Evolutionary conservation across 331 rosid species (phyloP).

Genomic region (Malus hybrid): DNA sequence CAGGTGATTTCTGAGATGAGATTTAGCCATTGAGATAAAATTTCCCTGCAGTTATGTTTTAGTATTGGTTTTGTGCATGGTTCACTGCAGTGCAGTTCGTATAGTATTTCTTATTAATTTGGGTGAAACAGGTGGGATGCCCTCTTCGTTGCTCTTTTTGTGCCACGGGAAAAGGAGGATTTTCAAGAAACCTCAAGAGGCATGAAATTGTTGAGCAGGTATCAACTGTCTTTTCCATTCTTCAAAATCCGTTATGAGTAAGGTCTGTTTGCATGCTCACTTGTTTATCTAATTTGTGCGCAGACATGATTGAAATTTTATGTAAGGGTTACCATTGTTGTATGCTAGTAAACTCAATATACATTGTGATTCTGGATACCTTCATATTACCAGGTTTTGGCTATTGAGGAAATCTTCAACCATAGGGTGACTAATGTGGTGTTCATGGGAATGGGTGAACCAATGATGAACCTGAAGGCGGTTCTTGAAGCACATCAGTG

Average conservation of each 20-base stretch:
- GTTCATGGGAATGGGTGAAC: slow-evolving; percentile 99
- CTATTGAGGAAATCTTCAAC: slow-evolving; percentile 85
- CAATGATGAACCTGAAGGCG: slow-evolving; percentile 82
- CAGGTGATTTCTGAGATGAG: slow-evolving; percentile 50
- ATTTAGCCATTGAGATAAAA: slow-evolving; percentile 2
- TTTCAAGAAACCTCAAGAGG: slow-evolving; percentile 74
- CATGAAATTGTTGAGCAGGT: slow-evolving; percentile 98
- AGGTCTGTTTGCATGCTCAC: too few relatives aligned
- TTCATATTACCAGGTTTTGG: slow-evolving; percentile 63
- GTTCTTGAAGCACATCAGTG: slow-evolving; percentile 89
- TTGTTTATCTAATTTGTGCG: neutral
- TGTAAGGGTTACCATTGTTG: neutral
- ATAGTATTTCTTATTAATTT: neutral
- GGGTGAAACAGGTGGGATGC: slow-evolving; percentile 75
- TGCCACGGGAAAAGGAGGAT: slow-evolving; percentile 98
- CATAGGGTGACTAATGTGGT: slow-evolving; percentile 88
- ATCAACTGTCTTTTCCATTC: neutral
- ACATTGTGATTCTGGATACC: neutral
- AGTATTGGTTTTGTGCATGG: neutral
- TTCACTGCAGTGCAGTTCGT: neutral
- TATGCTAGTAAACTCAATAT: neutral
- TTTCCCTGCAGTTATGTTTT: slow-evolving; percentile 8
- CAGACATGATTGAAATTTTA: too few relatives aligned
- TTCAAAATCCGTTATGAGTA: neutral
- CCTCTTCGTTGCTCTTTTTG: slow-evolving; percentile 93